Percentiles rank a stretch among this genome's conserved stretches.
Conservation (phyloP, 2,329 filamentous ascomycete genomes). For the Alternaria sp. region DNA sequence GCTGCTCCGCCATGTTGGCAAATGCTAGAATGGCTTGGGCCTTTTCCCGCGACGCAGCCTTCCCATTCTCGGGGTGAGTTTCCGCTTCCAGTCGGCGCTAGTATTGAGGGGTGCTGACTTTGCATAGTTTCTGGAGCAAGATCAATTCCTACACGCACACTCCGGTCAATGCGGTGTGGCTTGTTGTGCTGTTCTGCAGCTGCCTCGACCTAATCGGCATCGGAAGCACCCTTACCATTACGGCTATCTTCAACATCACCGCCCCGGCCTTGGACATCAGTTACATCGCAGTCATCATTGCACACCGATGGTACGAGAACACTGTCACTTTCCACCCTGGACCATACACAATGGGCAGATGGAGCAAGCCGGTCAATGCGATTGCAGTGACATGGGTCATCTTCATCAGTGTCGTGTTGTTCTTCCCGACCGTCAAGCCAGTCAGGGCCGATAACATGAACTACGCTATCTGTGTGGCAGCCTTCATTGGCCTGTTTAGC, state of each 20-base stretch:
- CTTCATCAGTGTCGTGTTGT: slow-evolving; percentile 68
- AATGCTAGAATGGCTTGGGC: slow-evolving; percentile 69
- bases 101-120: slow-evolving; percentile 23
- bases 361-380: slow-evolving; percentile 62
- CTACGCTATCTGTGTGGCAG: slow-evolving; percentile 55
- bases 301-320: slow-evolving; percentile 61
- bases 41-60: slow-evolving; percentile 64
- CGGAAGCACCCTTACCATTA: slow-evolving; percentile 59
- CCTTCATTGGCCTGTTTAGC: slow-evolving; percentile 58
- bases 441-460: slow-evolving; percentile 57
- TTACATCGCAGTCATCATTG: slow-evolving; percentile 67
- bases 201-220: slow-evolving; percentile 61
- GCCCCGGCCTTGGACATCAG: slow-evolving; percentile 58
- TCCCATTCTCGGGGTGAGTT: slow-evolving; percentile 64
- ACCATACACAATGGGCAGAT: slow-evolving; percentile 63
- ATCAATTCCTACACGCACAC: slow-evolving; percentile 63
- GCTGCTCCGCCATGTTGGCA: slow-evolving; percentile 68
- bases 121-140: slow-evolving; percentile 57
- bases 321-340: slow-evolving; percentile 63
- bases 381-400: slow-evolving; percentile 66
- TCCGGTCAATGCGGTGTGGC: slow-evolving; percentile 69
- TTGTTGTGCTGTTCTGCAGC: slow-evolving; percentile 65
- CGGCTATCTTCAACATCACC: slow-evolving; percentile 57
- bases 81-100: background rate
- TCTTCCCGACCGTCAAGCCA: slow-evolving; percentile 55